Conservation (phyloP, 2,329 filamentous ascomycete species). For the Cladorrhinum sp. region DNA sequence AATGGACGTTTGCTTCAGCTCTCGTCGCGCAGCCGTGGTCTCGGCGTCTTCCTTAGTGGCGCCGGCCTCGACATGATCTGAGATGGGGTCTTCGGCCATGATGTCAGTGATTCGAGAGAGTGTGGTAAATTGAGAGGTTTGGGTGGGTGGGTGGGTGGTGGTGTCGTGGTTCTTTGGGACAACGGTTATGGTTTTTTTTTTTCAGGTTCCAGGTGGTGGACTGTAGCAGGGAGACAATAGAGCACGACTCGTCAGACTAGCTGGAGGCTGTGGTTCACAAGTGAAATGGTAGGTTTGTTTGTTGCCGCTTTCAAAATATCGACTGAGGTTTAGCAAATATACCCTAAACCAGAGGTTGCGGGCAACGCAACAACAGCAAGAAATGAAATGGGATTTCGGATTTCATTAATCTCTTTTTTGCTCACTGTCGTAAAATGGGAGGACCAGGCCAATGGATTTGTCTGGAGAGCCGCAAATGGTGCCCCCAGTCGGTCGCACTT, state of each 20-base stretch:
- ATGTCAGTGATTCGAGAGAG: slow-evolving; percentile 21
- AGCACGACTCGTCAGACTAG: not conserved
- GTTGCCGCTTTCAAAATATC: no score
- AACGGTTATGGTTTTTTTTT: slow-evolving; percentile 1
- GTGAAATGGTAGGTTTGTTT: no score
- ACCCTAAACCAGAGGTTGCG: not conserved
- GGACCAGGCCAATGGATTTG: slow-evolving; percentile 17
- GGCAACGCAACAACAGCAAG: not conserved
- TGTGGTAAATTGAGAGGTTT: not conserved
- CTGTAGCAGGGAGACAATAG: not conserved
- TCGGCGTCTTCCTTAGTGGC: slow-evolving; percentile 55
- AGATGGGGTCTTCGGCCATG: slow-evolving; percentile 46
- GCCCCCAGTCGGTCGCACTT: no score
- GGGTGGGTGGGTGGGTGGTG: no score
- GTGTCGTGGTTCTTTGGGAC: not conserved
- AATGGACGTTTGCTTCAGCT: slow-evolving; percentile 62
- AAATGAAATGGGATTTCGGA: slow-evolving; percentile 1
- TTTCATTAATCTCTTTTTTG: not conserved
- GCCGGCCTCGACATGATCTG: slow-evolving; percentile 33
- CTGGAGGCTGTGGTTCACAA: not conserved
- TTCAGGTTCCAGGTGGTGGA: not conserved
- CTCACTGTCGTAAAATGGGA: slow-evolving; percentile 7
- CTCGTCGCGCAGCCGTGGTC: slow-evolving; percentile 60
- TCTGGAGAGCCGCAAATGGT: not conserved
- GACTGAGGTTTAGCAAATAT: slow-evolving; percentile 1